Base-by-base conservation (phyloP, 1,284 basidiomycete genomes). In the Athelia psychrophila region DNA sequence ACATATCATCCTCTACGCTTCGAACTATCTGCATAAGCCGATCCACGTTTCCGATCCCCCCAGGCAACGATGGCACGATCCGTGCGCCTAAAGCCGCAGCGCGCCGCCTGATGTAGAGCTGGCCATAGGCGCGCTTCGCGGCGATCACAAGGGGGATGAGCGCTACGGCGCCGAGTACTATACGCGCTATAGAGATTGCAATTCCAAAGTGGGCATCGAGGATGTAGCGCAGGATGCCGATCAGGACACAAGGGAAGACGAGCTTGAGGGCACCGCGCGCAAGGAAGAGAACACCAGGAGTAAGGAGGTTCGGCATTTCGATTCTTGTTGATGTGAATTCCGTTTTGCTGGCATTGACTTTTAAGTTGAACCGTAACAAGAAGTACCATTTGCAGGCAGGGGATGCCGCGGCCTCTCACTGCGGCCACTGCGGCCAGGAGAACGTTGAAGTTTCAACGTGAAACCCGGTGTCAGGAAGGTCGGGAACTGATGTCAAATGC, bases 1-100 rank as follows among this genome's bases (percentile, higher is more conserved):
- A 30, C 24, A 19, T 9, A 35, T 35, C n/a, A 10, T n/a, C 12
- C 33, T 35, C 33, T n/a, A 35, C 12, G 33, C 12, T 35, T 12
- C 19, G 25, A 64, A 12, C 62, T 49, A 51, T 60, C 60, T 61
- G 64, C 59, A 32, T 46, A 51, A 27, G 56, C 51, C 3, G 70
- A 42, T 68, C 68, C 15, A 69, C 18, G 48, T 65, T 64, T 16
- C 67, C 66, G 19, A 53, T 56, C 49, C 47, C 52, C n/a, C 52
- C 55, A 24, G 42, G 36, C 13, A 49, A n/a, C 12, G 38, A 48
- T 4, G 60, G 61, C 3, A 56, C 52, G 10, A 59, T 53, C 5
- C 60, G 61, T 2, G 64, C 63, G 15, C 64, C 65, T 30, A 61
- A 13, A 3, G 47, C 51, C 18, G 58, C 56, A 2, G 65, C 64